Base-by-base conservation (phyloP, 1,139 yeast species). In the Debaryomyces subglobosus region DNA sequence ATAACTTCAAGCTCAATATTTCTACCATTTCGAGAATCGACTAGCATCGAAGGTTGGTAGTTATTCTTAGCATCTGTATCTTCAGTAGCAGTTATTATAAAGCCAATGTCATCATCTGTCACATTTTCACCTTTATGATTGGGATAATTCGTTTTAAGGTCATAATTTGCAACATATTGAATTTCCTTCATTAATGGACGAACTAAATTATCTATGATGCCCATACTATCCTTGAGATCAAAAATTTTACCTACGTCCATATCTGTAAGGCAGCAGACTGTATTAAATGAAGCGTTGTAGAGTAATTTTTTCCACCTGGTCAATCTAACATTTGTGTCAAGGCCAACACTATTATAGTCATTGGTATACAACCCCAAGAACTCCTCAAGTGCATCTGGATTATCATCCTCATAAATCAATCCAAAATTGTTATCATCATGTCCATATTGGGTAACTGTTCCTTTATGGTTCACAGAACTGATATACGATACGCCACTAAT, bases 11-110 rank as follows among this genome's bases (percentile, higher is more conserved):
- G 58, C 49, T 71, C 76, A 44, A 69, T 64, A 25, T 59, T 60
- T 43, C 71, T 63, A 8, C 59, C 57, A 35, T 68, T 62, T 40
- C 68, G 54, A 10, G 59, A 55, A 51, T 70, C 76, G 9, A 71
- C 73, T 49, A 69, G 59, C 76, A 71, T 71, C 9, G 73, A 68
- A 1, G 75, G 75, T 43, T 56, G 59, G 49, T 63, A 67, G 36
- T 60, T 53, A 24, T 53, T 52, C 3, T 53, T 55, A 12, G 60
- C 68, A 49, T 65, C 65, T 24, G 53, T 49, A 12, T 46, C 48
- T 30, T 51, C 56, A 7, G 67, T 59, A 7, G 49, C 51, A 7
- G 50, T 49, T 7, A 61, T 41, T 51, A 64, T 57, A n/a, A 41
- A 38, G 5, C 39, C 53, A 16, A 65, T 50, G 34, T 62, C 53